Base-by-base conservation (phyloP, 208 protist genomes). In the Blastocrithidia nonstop region DNA sequence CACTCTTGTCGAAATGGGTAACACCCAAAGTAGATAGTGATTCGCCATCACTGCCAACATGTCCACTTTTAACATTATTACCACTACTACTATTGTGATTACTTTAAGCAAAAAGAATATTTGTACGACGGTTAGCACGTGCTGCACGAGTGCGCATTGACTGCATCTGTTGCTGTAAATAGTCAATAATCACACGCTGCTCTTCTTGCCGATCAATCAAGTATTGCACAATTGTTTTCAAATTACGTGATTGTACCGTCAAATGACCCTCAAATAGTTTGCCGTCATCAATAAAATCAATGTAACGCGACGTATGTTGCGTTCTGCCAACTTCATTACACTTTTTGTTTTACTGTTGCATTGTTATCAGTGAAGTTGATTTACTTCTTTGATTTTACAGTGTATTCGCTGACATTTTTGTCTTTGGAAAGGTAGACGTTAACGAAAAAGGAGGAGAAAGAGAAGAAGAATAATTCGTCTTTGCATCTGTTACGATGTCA, bases 181-280 rank as follows among this genome's bases (percentile, higher is more conserved):
- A 74, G 46, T 85, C 74, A 60, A 88, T 76, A 39, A 91, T 55
- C 50, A 83, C 82, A 15, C 66, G 61, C 16, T 91, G 76, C 50
- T 91, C 82, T 17, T 48, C 67, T 36, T 85, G 71, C 9, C 66
- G 57, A 53, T 83, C 63, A 24, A 75, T 41, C 48, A 91, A 55
- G 27, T 78, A 66, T 57, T 91, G 77, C 20, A 91, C 76, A 26
- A 91, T 66, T 11, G 57, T 57, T 49, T 91, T 91, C 40, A 91
- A 63, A 47, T 63, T 78, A 22, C 64, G 63, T 9, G 82, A 76
- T 58, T 91, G 68, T 16, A 91, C 71, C 9, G 77, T 91, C 33
- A 91, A 74, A 49, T 91, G 82, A 27, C 82, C 82, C 54, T 91
- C 82, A 54, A 91, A 88, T 7, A 91, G 74, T 40, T 91, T 91